Base-by-base conservation (phyloP, 495 filamentous ascomycete genomes). In the Aspergillus olivimuriae region DNA sequence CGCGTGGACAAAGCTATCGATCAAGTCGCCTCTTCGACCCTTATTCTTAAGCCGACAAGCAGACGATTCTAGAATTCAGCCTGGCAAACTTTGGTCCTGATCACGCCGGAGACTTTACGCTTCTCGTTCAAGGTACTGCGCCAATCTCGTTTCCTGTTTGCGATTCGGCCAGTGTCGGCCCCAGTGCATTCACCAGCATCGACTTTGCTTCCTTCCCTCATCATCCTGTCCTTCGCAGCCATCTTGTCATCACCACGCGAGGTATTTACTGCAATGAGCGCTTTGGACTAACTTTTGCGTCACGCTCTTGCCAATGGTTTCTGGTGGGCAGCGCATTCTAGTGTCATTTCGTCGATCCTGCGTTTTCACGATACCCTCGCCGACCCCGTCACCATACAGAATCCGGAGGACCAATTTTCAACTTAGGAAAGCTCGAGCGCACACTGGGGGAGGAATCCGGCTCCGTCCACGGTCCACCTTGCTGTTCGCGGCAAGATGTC, bases 401-500 rank as follows among this genome's bases (percentile, higher is more conserved):
- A n/a, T n/a, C n/a, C n/a, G n/a, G n/a, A n/a, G n/a, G n/a, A n/a
- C n/a, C n/a, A n/a, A n/a, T n/a, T n/a, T n/a, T n/a, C n/a, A n/a
- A n/a, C n/a, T n/a, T n/a, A n/a, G n/a, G n/a, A n/a, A n/a, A n/a
- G n/a, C n/a, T n/a, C n/a, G n/a, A n/a, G n/a, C n/a, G n/a, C n/a
- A n/a, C n/a, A n/a, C n/a, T n/a, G 22, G 14, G 24, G 37, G 30
- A 47, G 44, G 34, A 32, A 33, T 19, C 44, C 21, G 46, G 46
- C 46, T 36, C 35, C 39, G 35, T 46, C 47, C 44, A 45, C 50
- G 43, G 20, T 38, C 32, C 30, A n/a, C 47, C 46, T 55, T 54
- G 63, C 60, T 57, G 39, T 37, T 46, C 53, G 52, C 57, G 63
- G 52, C 53, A 66, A 53, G 44, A 70, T 70, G 67, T 58, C 65